Conservation (phyloP, 2,329 filamentous ascomycete genomes). For the Aspergillus ustus region DNA sequence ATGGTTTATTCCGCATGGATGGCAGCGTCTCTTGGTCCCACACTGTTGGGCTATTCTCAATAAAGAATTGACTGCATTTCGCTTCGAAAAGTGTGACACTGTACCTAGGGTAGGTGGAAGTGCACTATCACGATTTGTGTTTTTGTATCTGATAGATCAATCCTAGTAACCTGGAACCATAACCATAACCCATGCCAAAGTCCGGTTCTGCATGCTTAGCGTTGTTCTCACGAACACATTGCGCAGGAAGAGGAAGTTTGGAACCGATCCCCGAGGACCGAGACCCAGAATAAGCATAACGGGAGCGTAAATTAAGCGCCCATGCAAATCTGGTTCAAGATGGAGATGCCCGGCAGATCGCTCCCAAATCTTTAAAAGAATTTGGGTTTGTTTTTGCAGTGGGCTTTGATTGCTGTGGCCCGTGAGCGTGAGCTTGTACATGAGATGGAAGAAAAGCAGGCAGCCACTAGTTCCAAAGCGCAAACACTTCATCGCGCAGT, state of each 20-base stretch:
- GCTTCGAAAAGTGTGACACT: neutral
- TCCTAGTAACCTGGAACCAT: neutral
- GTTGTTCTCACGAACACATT: neutral
- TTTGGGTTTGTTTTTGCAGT: neutral
- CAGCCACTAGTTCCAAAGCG: slow-evolving; percentile 24
- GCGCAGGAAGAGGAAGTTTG: slow-evolving; percentile 4
- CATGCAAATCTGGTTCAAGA: slow-evolving; percentile 28
- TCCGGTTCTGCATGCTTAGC: neutral
- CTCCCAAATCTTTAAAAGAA: slow-evolving; percentile 20
- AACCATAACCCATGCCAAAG: neutral
- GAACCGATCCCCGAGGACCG: slow-evolving; percentile 6
- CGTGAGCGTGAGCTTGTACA: neutral
- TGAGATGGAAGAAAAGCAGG: slow-evolving; percentile 16
- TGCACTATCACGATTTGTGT: neutral
- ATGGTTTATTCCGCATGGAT: neutral
- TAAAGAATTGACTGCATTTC: neutral
- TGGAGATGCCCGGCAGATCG: slow-evolving; percentile 26
- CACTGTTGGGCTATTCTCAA: neutral
- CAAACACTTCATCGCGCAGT: slow-evolving; percentile 31
- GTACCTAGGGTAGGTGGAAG: too few relatives aligned
- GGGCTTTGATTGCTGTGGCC: slow-evolving; percentile 10
- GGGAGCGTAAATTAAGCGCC: slow-evolving; percentile 29
- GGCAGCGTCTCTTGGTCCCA: neutral
- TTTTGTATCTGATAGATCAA: neutral
- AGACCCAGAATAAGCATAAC: slow-evolving; percentile 33